Conservation (phyloP, 2,329 filamentous ascomycete genomes). For the Penicillium sp. region DNA sequence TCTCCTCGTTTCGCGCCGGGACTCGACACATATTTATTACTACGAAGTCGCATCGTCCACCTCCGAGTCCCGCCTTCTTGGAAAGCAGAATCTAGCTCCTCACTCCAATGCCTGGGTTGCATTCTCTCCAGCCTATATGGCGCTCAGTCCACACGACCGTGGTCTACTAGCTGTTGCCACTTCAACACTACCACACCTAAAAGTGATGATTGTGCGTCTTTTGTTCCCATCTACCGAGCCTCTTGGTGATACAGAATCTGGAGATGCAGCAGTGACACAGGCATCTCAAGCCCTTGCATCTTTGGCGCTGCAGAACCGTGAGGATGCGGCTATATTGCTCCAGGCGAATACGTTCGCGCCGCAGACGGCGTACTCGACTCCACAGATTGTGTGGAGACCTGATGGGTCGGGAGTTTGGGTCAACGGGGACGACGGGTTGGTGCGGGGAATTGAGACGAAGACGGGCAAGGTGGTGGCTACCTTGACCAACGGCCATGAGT, state of each 20-base stretch:
- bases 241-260: constrained; percentile 15
- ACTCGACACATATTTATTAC: constrained; percentile 61
- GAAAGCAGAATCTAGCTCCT: constrained; percentile 61
- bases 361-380: constrained; percentile 65
- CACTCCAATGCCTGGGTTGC: constrained; percentile 65
- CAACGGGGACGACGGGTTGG: constrained; percentile 63
- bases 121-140: constrained; percentile 61
- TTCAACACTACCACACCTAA: constrained; percentile 62
- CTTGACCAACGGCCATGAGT: constrained; percentile 55
- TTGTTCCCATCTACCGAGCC: constrained; percentile 47
- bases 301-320: constrained; percentile 54
- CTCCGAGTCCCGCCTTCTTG: constrained; percentile 44
- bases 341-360: constrained; percentile 61
- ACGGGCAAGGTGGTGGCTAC: constrained; percentile 57
- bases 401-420: constrained; percentile 64
- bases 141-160: constrained; percentile 56
- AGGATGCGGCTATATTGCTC: constrained; percentile 60
- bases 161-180: constrained; percentile 60
- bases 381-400: constrained; percentile 61
- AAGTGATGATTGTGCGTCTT: constrained; percentile 59
- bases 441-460: constrained; percentile 59
- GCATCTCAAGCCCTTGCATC: constrained; percentile 54
- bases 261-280: constrained; percentile 42
- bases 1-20: constrained; percentile 56
- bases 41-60: constrained; percentile 38